Percentiles rank a stretch among this genome's conserved stretches.
Evolutionary conservation across 352 stramenopile species (phyloP).

Genomic region (Pythium scleroteichum): DNA sequence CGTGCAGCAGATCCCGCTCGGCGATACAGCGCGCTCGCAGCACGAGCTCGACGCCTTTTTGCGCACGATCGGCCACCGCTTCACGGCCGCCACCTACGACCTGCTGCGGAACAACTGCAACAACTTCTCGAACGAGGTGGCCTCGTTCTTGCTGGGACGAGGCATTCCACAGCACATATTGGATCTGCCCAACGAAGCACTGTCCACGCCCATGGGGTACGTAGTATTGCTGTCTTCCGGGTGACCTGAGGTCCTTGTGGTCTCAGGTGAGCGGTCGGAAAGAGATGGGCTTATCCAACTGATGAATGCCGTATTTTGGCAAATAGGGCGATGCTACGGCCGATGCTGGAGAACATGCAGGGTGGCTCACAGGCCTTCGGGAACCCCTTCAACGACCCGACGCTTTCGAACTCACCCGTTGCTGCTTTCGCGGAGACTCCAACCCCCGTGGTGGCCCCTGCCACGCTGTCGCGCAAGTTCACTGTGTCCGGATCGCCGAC

Average conservation of each 20-base stretch:
- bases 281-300: too few species aligned
- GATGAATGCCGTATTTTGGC: too few species aligned
- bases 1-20: constrained; percentile 78
- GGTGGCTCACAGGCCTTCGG: constrained; percentile 55
- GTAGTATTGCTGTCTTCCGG: constrained; percentile 7
- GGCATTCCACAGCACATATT: constrained; percentile 92
- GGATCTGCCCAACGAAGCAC: constrained; percentile 84
- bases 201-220: constrained; percentile 90
- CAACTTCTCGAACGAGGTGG: constrained; percentile 94
- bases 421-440: constrained; percentile 2
- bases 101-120: constrained; percentile 97
- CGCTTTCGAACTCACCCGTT: constrained; percentile 26
- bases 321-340: constrained; percentile 70
- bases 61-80: constrained; percentile 72
- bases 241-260: background rate
- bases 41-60: constrained; percentile 87
- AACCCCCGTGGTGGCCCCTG: background rate
- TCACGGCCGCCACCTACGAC: constrained; percentile 91
- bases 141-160: constrained; percentile 81
- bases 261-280: too few species aligned
- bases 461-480: constrained; percentile 46
- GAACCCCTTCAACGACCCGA: constrained; percentile 72
- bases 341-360: constrained; percentile 86
- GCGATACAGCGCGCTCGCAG: constrained; percentile 69
- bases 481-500: constrained; percentile 52